phyloP scores from a whole-genome alignment of 768 basidiomycete species.

The Lactifluus piperatus region DNA sequence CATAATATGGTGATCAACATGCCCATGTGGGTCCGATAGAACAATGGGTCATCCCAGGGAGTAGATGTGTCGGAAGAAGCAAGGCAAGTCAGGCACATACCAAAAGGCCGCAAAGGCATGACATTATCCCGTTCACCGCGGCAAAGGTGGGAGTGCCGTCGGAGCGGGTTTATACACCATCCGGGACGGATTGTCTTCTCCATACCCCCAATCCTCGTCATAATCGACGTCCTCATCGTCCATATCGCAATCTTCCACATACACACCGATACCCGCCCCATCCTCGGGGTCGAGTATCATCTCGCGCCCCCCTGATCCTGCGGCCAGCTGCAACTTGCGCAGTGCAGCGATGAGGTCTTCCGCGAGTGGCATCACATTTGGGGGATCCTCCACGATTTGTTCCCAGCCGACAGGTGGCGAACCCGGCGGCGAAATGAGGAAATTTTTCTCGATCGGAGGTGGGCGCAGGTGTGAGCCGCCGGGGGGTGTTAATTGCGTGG shows the following conservation, averaged over 20 bases:
- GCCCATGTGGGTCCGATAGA: constrained; percentile 51
- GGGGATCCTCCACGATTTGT: constrained; percentile 81
- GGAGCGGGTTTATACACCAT: constrained; percentile 43
- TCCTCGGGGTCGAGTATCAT: constrained; percentile 62
- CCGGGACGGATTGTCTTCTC: constrained; percentile 36
- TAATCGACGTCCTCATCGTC: constrained; percentile 23
- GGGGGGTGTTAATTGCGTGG: constrained; percentile 39
- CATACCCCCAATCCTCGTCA: constrained; percentile 53
- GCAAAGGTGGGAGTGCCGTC: constrained; percentile 50
- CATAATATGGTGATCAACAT: constrained; percentile 41
- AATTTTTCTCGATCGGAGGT: constrained; percentile 82
- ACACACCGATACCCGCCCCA: constrained; percentile 65
- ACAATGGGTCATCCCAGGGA: constrained; percentile 50
- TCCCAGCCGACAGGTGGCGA: constrained; percentile 98
- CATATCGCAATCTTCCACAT: constrained; percentile 63
- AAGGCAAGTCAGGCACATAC: constrained; percentile 16
- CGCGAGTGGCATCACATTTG: constrained; percentile 75
- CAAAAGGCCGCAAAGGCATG: constrained; percentile 15
- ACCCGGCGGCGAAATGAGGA: constrained; percentile 95
- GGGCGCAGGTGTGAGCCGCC: constrained; percentile 44
- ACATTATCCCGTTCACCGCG: constrained; percentile 18
- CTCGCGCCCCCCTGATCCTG: constrained; percentile 35
- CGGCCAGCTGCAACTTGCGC: constrained; percentile 47
- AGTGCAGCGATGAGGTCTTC: constrained; percentile 82
- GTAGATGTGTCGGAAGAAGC: not conserved